Evolutionary conservation across 2,329 filamentous ascomycete genomes (phyloP).

Genomic region (Alternaria alternata): DNA sequence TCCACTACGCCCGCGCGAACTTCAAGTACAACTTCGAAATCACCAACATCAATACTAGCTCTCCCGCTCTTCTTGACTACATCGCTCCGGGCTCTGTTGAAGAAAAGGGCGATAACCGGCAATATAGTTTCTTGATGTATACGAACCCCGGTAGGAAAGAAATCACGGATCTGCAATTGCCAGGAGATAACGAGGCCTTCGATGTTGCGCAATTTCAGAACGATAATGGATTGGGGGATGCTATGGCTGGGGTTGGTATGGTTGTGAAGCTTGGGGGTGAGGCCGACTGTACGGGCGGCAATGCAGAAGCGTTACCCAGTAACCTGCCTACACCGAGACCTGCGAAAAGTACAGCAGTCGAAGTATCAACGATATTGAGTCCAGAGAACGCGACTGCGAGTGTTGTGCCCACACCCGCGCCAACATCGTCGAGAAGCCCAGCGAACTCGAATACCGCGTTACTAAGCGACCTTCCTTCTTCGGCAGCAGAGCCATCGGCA

Average conservation of each 20-base stretch:
- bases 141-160: slow-evolving; percentile 34
- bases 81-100: slow-evolving; percentile 41
- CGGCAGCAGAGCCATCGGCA: neutral
- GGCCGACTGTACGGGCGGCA: slow-evolving; percentile 25
- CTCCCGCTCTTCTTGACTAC: slow-evolving; percentile 34
- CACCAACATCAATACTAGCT: slow-evolving; percentile 34
- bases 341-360: neutral
- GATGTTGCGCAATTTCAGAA: slow-evolving; percentile 40
- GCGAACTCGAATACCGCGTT: slow-evolving; percentile 1
- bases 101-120: slow-evolving; percentile 41
- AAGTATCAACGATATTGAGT: neutral
- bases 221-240: slow-evolving; percentile 40
- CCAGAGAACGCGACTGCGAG: neutral
- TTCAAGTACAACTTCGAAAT: slow-evolving; percentile 41
- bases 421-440: neutral
- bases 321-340: slow-evolving; percentile 14
- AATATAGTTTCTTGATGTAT: slow-evolving; percentile 48
- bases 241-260: slow-evolving; percentile 45
- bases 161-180: slow-evolving; percentile 34
- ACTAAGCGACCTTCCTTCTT: neutral
- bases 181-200: slow-evolving; percentile 35
- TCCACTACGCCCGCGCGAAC: slow-evolving; percentile 46
- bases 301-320: slow-evolving; percentile 13
- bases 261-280: slow-evolving; percentile 43
- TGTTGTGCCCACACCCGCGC: neutral